Percentiles rank a stretch among this genome's conserved stretches.
Conservation (phyloP, 2,329 filamentous ascomycete genomes). For the Cordyceps fumosorosea region DNA sequence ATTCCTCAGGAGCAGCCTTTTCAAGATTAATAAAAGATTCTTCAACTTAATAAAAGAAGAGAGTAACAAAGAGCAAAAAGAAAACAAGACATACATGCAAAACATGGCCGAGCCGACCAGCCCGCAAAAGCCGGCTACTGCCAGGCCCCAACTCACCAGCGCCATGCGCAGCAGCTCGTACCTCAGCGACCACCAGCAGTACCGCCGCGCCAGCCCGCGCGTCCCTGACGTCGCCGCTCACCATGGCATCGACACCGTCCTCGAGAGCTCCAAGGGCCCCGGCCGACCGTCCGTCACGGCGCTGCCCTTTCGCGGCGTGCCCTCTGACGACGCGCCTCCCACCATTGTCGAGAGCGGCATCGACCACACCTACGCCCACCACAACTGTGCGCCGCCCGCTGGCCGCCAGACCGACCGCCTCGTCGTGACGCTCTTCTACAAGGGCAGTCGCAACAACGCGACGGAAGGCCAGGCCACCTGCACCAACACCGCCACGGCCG, state of each 20-base stretch:
- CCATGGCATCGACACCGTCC: constrained; percentile 59
- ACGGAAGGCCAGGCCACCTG: background rate
- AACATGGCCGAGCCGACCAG: constrained; percentile 9
- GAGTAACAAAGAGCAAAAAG: background rate
- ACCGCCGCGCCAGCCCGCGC: constrained; percentile 40
- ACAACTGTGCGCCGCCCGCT: constrained; percentile 50
- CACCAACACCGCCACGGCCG: constrained; percentile 18
- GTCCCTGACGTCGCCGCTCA: constrained; percentile 41
- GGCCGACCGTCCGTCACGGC: constrained; percentile 20
- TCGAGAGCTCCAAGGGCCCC: constrained; percentile 43
- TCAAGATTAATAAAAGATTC: background rate
- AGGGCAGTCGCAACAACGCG: constrained; percentile 25
- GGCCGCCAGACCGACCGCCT: constrained; percentile 45
- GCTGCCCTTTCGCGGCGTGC: constrained; percentile 53
- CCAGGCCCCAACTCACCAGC: constrained; percentile 42
- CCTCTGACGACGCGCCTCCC: constrained; percentile 51
- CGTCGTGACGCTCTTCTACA: constrained; percentile 60
- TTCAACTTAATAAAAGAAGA: background rate
- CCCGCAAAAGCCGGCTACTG: background rate
- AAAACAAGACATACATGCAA: background rate
- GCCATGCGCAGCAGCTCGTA: constrained; percentile 56
- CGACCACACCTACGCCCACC: constrained; percentile 56
- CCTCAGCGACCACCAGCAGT: constrained; percentile 57
- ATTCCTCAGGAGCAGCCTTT: background rate
- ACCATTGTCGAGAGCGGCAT: constrained; percentile 56